Base-by-base conservation (phyloP, 2,329 filamentous ascomycete species). In the Alternaria arbusti region DNA sequence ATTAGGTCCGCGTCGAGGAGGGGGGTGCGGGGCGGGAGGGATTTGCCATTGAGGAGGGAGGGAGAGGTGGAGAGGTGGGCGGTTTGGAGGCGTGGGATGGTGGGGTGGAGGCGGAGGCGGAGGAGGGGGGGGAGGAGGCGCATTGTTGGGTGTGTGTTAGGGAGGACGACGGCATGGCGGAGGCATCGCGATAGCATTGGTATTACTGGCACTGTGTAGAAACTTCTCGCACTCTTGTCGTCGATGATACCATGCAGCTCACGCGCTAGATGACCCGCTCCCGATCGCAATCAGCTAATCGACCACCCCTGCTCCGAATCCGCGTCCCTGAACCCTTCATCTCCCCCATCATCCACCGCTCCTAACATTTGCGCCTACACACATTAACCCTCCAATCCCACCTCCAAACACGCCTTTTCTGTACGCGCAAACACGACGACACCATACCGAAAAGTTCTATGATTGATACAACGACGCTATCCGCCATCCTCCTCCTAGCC, bases 1-100 rank as follows among this genome's bases (percentile, higher is more conserved):
- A 90, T 89, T 70, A 98, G 89, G 56, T 97, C 94, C 17, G 86
- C 83, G 69, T 97, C 94, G 12, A 89, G 86, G 20, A 96, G 88
- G 12, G 89, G 87, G 13, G 91, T 90, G 5, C 94, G 89, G 6
- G 93, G 90, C 1, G 95, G 94, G 6, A 79, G 71, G 1, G 66
- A 61, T 51, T 79, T 79, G 11, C 68, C 54, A 11, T n/a, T 17
- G 25, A 2, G 1, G 7, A 57, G 32, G 65, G 20, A 17, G 40
- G 36, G 25, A 69, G 65, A 25, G 57, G 54, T 52, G 68, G 66
- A 64, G 75, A 75, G 56, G 26, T 10, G 4, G 47, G 70, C 46
- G 61, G 68, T 72, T 12, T 51, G 58, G 69, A 54, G 67, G 12
- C 51, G 26, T 22, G 52, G 30, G 36, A 25, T 23, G 55, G 32